Base-by-base conservation (phyloP, 2,329 filamentous ascomycete species). In the Fusarium nematophilum region DNA sequence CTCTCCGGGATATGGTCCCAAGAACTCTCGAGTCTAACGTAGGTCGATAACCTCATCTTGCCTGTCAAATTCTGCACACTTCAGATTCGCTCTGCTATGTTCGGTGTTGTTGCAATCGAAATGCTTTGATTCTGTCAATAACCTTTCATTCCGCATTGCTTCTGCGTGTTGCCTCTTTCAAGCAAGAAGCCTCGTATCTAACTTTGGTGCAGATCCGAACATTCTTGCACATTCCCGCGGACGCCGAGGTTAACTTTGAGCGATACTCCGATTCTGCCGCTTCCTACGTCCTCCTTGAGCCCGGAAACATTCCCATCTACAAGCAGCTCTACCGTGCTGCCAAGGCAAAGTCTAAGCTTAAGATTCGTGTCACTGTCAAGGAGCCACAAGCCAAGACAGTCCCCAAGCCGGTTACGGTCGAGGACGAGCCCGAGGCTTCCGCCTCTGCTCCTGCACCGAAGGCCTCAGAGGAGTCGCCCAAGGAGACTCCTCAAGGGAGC, bases 281-380 rank as follows among this genome's bases (percentile, higher is more conserved):
- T 38, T 82, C 87, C 63, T 98, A 90, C 76, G 86, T 98, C 64
- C 82, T 85, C 37, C 88, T 99, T 57, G 90, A 97, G 74, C 81
- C 87, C 59, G 82, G 83, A 73, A 96, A 97, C 72, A 78, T 85
- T 8, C 83, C 91, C 38, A 91, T 96, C 70, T 99, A 97, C 83
- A 98, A 97, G 82, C 95, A 97, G 74, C 89, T 99, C 34, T 94
- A 95, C 75, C 90, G 95, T 70, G 95, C 95, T 65, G 95, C 95
- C 63, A 99, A 97, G 82, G 95, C 95, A 30, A 99, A 99, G 84
- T 88, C 93, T 65, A 99, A 98, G 88, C 88, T 99, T 67, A 93
- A 95, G 77, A 86, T 99, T 56, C 91, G 88, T 65, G 89, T 91
- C 30, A 89, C 86, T 13, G 70, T 83, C 27, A 62, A 71, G 7